Percentiles rank a stretch among this genome's conserved stretches.
Evolutionary conservation across 805 yeast genomes (phyloP).

Genomic region (Metschnikowia dekortorum): DNA sequence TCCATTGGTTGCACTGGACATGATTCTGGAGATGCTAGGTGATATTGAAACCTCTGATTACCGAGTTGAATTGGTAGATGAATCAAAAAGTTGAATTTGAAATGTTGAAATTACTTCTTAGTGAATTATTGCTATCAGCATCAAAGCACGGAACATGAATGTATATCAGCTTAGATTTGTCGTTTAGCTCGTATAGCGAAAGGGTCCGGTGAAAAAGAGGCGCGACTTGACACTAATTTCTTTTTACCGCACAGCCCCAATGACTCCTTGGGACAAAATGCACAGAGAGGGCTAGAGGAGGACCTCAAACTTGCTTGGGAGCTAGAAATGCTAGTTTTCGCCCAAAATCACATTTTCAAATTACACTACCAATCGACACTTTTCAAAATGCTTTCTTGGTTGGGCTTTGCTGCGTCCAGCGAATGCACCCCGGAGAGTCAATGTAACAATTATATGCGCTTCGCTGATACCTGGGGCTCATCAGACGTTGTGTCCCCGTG

Average conservation of each 20-base stretch:
- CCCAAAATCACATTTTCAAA: too few relatives aligned
- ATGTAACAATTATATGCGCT: not conserved
- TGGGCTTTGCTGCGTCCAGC: not conserved
- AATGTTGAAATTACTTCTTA: not conserved
- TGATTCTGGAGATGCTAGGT: not conserved
- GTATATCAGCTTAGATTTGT: not conserved
- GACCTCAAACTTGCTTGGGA: not conserved
- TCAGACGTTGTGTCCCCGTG: not conserved
- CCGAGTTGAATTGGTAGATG: slow-evolving; percentile 5
- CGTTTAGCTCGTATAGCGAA: slow-evolving; percentile 10
- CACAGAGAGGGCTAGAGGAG: not conserved
- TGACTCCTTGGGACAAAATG: not conserved
- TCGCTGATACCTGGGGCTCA: not conserved
- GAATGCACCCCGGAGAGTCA: not conserved
- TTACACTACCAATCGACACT: not conserved
- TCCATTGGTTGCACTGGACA: slow-evolving; percentile 1
- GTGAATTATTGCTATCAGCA: not conserved
- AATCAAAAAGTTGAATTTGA: not conserved
- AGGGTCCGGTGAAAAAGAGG: not conserved
- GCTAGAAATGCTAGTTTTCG: not conserved
- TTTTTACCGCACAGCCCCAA: not conserved
- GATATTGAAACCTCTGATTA: not conserved
- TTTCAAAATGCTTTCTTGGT: not conserved
- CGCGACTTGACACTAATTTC: not conserved
- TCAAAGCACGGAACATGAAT: not conserved